Evolutionary conservation across 257 asterid species (phyloP), one percentile per base, ranked within the genome.

Genomic region (Ocimum tenuiflorum): DNA sequence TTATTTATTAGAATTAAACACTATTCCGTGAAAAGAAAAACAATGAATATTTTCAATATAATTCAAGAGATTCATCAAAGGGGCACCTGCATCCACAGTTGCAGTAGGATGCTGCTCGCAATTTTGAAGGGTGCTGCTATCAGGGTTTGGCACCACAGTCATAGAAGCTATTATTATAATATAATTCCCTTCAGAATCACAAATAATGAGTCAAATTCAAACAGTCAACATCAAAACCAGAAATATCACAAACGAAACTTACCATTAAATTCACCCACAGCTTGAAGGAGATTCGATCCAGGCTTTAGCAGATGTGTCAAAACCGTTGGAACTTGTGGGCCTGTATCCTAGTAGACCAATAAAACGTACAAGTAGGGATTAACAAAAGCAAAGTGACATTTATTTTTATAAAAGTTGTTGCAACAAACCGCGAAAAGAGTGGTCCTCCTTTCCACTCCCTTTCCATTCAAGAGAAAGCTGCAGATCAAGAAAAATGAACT

Each of bases 391-490:
- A 61, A 50, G 39, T 54, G 20, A 10, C 17, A 60, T 24, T 11
- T 56, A 46, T 27, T 46, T 14, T 10, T 68, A 47, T 31, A 55
- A 54, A 55, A 15, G 43, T 60, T 64, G 45, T 49, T 6, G 62
- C 36, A 65, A 70, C 95, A 51, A 56, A 92, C 99, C 96, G 74
- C 33, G 66, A 3, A 81, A 43, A 49, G 29, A 67, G 38, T 89
- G 27, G 71, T 85, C 86, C 99, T 84, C 64, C 64, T 79, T 12
- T 83, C 95, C 67, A 87, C 96, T 65, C 81, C 91, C 70, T 62
- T 80, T 23, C 99, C 99, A 70, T 92, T 90, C 80, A 94, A 77
- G 64, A 90, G 82, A 85, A 90, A 86, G 88, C 99, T 94, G 81
- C 80, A 87, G 61, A 74, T 50, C 14, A 68, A 51, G 45, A 71